Base-by-base conservation (phyloP, 2,329 filamentous ascomycete genomes). In the Colletotrichum australisinense region DNA sequence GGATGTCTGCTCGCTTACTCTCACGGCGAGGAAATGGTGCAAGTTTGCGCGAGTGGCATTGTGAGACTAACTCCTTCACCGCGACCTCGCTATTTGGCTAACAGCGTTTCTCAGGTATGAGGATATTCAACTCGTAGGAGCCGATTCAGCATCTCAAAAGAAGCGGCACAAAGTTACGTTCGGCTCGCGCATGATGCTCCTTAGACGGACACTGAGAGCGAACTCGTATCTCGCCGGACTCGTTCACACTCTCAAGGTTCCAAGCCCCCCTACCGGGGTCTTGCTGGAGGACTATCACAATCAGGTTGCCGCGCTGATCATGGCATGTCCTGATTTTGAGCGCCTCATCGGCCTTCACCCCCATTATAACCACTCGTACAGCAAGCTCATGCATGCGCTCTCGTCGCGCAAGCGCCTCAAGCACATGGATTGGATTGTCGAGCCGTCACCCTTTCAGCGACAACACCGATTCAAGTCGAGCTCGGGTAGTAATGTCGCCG, bases 311-410 rank as follows among this genome's bases (percentile, higher is more conserved):
- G 88, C 90, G 5, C 80, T 93, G 28, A 84, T 93, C 70, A 91
- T 92, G 90, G 87, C 89, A 0, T 93, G 90, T 69, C 91, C 91
- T 2, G 92, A 92, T 75, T 82, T 93, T 12, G 90, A 93, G 80
- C 84, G 86, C 63, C 81, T 93, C 7, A 81, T 86, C 12, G 90
- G 90, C 0, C 87, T 88, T 52, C 85, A 88, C 67, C 85, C 87
- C 2, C 79, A 81, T 4, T 91, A 92, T 77, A 84, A 88, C 67
- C 88, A 91, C 79, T 84, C 85, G 1, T 91, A 89, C 76, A 88
- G 85, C 78, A 86, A 87, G 59, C 82, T 91, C 11, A 87, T 89
- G 69, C 87, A 93, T 73, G 90, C 91, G 0, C 78, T 93, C 22
- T 89, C 89, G 7, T 90, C 90, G 0, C 84, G 91, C 30, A 79